Evolutionary conservation across 2,329 filamentous ascomycete genomes (phyloP).

Genomic region (Clathrospora elynae): DNA sequence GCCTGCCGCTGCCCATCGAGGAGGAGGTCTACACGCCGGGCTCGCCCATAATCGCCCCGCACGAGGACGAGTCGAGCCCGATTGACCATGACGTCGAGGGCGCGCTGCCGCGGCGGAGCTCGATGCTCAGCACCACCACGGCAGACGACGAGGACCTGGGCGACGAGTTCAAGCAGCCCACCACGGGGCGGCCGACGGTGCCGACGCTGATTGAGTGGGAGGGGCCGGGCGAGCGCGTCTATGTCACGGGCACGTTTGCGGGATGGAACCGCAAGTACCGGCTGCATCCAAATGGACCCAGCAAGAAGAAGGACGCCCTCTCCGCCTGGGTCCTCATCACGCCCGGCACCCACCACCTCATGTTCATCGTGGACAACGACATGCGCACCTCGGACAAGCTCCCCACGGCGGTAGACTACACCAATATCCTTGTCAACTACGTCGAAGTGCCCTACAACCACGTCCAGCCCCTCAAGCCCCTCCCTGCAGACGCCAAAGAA

Average conservation of each 20-base stretch:
- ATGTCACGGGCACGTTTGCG: constrained; percentile 96
- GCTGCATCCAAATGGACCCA: constrained; percentile 69
- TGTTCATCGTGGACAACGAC: constrained; percentile 91
- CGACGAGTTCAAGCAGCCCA: constrained; percentile 70
- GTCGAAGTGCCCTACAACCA: constrained; percentile 88
- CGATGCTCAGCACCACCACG: constrained; percentile 61
- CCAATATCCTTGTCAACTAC: constrained; percentile 97
- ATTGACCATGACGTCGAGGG: constrained; percentile 54
- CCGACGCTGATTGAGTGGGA: constrained; percentile 87
- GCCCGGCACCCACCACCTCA: constrained; percentile 93
- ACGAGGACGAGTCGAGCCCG: constrained; percentile 64
- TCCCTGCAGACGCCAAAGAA: constrained; percentile 27
- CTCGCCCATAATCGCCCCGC: constrained; percentile 82
- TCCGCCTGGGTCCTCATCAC: constrained; percentile 80
- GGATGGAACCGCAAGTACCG: constrained; percentile 95
- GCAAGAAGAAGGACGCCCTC: constrained; percentile 63
- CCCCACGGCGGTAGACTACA: constrained; percentile 95
- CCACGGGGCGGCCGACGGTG: constrained; percentile 73
- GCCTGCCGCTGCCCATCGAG: constrained; percentile 89
- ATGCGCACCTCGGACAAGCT: constrained; percentile 87
- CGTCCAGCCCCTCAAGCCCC: constrained; percentile 48
- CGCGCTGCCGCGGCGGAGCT: constrained; percentile 60
- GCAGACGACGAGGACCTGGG: constrained; percentile 68
- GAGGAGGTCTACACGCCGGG: constrained; percentile 88
- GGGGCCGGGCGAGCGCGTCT: constrained; percentile 82